Percentiles rank a stretch among this genome's conserved stretches.
Conservation (phyloP, 2,329 filamentous ascomycete species). For the Sporothrix luriei region DNA sequence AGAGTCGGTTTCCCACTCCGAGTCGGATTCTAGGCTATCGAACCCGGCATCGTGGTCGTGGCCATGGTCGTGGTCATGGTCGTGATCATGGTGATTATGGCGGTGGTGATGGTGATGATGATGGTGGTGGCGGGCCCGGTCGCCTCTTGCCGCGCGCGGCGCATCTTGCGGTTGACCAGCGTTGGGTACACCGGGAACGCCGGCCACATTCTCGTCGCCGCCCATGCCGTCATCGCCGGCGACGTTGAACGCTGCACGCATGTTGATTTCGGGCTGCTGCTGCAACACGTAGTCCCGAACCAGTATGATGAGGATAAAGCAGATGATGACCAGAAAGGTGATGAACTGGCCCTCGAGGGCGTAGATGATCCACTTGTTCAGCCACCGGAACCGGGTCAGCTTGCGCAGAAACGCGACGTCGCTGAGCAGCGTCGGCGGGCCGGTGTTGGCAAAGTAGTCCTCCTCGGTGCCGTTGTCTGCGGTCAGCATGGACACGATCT, state of each 20-base stretch:
- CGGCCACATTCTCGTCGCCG: not conserved
- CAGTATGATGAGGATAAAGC: conserved; percentile 94
- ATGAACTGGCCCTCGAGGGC: conserved; percentile 92
- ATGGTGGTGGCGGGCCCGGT: not conserved
- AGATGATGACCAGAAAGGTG: conserved; percentile 85
- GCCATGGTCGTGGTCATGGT: not conserved
- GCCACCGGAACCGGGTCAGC: conserved; percentile 66
- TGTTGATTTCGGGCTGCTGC: conserved; percentile 90
- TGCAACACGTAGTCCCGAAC: conserved; percentile 98
- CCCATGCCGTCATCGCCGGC: conserved; percentile 31
- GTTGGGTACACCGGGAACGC: not conserved
- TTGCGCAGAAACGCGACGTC: conserved; percentile 60
- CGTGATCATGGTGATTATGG: not conserved
- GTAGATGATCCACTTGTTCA: conserved; percentile 80
- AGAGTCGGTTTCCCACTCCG: conserved; percentile 30
- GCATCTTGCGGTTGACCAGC: not conserved
- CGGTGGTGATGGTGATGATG: conserved; percentile 5
- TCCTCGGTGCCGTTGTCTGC: conserved; percentile 37
- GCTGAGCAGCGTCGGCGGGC: conserved; percentile 55
- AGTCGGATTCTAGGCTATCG: conserved; percentile 13
- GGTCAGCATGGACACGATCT: conserved; percentile 33
- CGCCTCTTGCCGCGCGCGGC: not conserved
- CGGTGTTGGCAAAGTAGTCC: conserved; percentile 28
- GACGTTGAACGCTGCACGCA: conserved; percentile 65
- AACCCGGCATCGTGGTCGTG: conserved; percentile 15